phyloP scores from a whole-genome alignment of 768 basidiomycete species.

The Trametes cingulata region DNA sequence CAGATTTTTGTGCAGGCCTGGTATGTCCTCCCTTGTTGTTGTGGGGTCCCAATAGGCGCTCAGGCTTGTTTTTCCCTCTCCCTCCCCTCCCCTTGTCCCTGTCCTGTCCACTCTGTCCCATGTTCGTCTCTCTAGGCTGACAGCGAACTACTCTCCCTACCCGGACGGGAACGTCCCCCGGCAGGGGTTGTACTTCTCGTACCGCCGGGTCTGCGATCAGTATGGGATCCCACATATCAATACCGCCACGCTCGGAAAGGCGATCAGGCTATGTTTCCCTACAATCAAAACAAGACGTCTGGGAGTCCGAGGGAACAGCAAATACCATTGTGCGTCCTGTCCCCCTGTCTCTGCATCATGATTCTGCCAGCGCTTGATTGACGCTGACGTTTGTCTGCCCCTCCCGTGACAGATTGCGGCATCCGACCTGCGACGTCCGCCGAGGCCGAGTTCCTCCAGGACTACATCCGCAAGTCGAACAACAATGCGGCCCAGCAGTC shows the following conservation, averaged over 20 bases:
- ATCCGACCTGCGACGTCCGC: constrained; percentile 89
- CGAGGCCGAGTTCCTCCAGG: constrained; percentile 90
- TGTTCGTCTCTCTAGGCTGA: constrained; percentile 54
- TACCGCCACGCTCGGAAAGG: constrained; percentile 93
- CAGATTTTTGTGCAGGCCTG: constrained; percentile 93
- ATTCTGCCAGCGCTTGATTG: constrained; percentile 30
- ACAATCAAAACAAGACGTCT: constrained; percentile 93
- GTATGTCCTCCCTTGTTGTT: constrained; percentile 45
- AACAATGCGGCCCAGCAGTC: constrained; percentile 79
- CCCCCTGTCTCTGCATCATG: constrained; percentile 32
- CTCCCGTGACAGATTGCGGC: constrained; percentile 68
- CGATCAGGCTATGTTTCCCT: constrained; percentile 89
- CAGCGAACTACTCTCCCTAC: constrained; percentile 87
- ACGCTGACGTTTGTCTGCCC: constrained; percentile 25
- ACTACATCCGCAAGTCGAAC: constrained; percentile 89
- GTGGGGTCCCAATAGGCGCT: constrained; percentile 12
- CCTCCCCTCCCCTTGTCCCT: constrained; percentile 14
- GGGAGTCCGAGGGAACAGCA: constrained; percentile 92
- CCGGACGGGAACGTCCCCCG: constrained; percentile 92
- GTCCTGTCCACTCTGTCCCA: constrained; percentile 11
- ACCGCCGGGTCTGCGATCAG: constrained; percentile 87
- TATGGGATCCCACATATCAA: constrained; percentile 94
- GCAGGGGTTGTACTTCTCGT: constrained; percentile 93
- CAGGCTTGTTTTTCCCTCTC: constrained; percentile 18
- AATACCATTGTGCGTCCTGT: constrained; percentile 81